A percentile compares a stretch with the other conserved stretches of the same genome.
phyloP scores from a whole-genome alignment of 345 rosid genomes.

The Durio zibethinus region DNA sequence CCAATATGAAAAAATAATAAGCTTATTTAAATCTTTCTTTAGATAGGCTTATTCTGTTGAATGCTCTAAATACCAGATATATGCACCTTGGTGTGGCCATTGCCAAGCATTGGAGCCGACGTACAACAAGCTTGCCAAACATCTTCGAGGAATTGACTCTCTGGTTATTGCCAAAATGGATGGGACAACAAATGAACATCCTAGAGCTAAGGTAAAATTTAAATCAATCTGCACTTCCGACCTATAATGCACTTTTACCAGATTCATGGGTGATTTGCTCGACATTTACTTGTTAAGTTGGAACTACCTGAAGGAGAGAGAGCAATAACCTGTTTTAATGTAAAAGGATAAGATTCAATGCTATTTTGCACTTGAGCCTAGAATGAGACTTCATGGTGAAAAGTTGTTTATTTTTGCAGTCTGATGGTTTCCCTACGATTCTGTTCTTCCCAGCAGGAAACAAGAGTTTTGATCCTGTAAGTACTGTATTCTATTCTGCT shows the following conservation, averaged over 20 bases:
- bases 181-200: conserved; percentile 98
- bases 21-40: not conserved
- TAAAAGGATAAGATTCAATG: not conserved
- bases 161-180: conserved; percentile 97
- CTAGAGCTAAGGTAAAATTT: conserved; percentile 81
- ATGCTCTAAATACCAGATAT: conserved; percentile 46
- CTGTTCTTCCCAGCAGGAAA: conserved; percentile 98
- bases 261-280: not conserved
- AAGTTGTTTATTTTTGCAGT: conserved; percentile 38
- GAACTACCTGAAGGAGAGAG: not conserved
- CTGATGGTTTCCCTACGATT: conserved; percentile 95
- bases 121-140: conserved; percentile 90
- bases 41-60: conserved; percentile 2
- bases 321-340: not conserved
- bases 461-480: conserved; percentile 95
- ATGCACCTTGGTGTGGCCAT: conserved; percentile 99
- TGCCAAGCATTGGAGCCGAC: conserved; percentile 94
- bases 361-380: not conserved
- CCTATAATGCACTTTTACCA: not conserved
- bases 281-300: not conserved
- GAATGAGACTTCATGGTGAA: not conserved
- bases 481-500: conserved; percentile 14
- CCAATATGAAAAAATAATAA: not conserved
- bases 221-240: not conserved
- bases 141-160: conserved; percentile 72